Conservation (phyloP, 148 eudicot genomes). For the Beta vulgaris region DNA sequence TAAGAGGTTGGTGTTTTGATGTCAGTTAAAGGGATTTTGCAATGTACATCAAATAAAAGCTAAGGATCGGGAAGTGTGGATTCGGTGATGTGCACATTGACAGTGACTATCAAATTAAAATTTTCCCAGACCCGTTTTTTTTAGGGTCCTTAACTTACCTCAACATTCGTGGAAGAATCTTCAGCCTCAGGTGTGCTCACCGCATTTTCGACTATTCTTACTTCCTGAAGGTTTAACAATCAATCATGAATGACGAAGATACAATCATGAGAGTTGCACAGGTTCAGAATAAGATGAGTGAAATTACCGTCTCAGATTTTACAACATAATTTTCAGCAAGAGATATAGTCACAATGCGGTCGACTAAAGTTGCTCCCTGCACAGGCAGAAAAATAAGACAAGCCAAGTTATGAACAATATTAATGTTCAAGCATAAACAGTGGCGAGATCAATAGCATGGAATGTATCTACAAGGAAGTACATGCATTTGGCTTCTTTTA, state of each 20-base stretch:
- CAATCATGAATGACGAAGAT: conserved; percentile 2
- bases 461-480: background rate
- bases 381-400: conserved; percentile 11
- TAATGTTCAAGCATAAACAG: background rate
- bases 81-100: background rate
- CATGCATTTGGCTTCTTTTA: background rate
- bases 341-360: conserved; percentile 75
- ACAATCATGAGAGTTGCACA: background rate
- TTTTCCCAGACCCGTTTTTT: background rate
- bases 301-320: conserved; percentile 42
- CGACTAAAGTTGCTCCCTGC: conserved; percentile 97
- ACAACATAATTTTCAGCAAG: conserved; percentile 70
- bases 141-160: conserved; percentile 35
- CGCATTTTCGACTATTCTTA: conserved; percentile 42
- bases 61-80: background rate
- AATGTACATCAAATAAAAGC: background rate
- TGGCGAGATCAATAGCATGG: background rate
- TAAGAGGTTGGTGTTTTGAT: background rate
- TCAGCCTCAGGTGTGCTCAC: conserved; percentile 32
- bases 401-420: background rate
- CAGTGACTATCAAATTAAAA: too few relatives aligned
- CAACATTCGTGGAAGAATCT: conserved; percentile 37
- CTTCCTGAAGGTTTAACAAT: conserved; percentile 41
- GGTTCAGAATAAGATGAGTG: background rate
- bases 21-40: background rate